Base-by-base conservation (phyloP, 495 filamentous ascomycete species). In the Hypoxylon fragiforme region DNA sequence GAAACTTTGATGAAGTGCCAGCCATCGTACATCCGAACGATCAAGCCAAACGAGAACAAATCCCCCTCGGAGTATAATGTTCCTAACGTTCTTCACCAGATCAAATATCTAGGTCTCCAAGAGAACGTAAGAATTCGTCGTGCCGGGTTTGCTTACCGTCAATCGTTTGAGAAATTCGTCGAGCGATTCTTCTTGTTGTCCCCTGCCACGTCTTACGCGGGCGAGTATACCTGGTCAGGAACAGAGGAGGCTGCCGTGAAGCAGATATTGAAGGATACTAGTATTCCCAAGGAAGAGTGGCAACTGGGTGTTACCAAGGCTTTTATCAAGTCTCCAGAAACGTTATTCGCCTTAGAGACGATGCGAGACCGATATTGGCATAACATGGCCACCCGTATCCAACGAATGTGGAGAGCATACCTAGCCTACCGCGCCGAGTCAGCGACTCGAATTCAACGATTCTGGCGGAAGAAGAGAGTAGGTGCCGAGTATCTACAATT, bases 41-140 rank as follows among this genome's bases (percentile, higher is more conserved):
- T 99, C 72, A 99, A 99, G 69, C 95, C 95, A 3, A 99, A 99
- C 71, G 95, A 99, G 63, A 97, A 96, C 74, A 97, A 97, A 70
- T 92, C 90, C 7, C 87, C 91, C 0, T 82, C 81, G 15, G 94
- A 99, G 69, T 99, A 96, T 67, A 96, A 95, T 57, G 79, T 76
- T 8, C 84, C 84, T 19, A 97, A 96, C 64, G 95, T 97, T 26
- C 77, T 97, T 55, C 95, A 99, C 80, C 95, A 99, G 70, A 95
- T 99, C 81, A 97, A 99, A 63, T 99, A 99, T 65, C 87, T 99
- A 12, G 95, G 95, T 81, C 75, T 99, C 7, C 92, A 97, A 65
- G 95, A 99, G 76, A 99, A 99, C 79, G 94, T 99, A 28, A 88
- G 95, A 4, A 99, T 99, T 66, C 85, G 95, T 46, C 85, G 95